Base-by-base conservation (phyloP, 805 yeast species). In the Wickerhamomyces kurtzmanii region DNA sequence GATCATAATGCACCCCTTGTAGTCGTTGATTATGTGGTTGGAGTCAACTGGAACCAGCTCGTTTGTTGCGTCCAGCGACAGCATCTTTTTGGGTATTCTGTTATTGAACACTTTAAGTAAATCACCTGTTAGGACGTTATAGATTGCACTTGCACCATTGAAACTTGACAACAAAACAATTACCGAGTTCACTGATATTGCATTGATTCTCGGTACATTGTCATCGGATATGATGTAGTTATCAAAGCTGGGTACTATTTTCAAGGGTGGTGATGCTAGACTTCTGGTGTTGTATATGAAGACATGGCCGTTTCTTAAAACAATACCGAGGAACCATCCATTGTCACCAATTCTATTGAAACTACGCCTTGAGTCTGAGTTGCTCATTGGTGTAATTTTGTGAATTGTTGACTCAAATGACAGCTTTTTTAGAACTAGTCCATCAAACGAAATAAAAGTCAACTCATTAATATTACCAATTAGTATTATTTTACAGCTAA, bases 321-420 rank as follows among this genome's bases (percentile, higher is more conserved):
- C 18, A 2, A 45, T n/a, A 2, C 40, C 49, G 9, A 47, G 14
- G 22, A 45, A 42, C 12, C 42, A 36, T 5, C 51, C 52, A 33
- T 47, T 51, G n/a, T 30, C 30, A 2, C 52, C 52, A 5, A 48
- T 47, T 6, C 44, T 16, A n/a, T 25, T 29, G 6, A 22, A 4
- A 20, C 38, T 37, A n/a, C 24, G 18, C 1, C 17, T 15, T 4
- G 12, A 10, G 7, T 17, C n/a, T n/a, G n/a, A n/a, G n/a, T n/a
- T n/a, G n/a, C n/a, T n/a, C n/a, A n/a, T n/a, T n/a, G n/a, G n/a
- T n/a, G n/a, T n/a, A n/a, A n/a, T n/a, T n/a, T n/a, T n/a, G n/a
- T n/a, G n/a, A n/a, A n/a, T n/a, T n/a, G n/a, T n/a, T n/a, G n/a
- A n/a, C n/a, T n/a, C n/a, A n/a, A n/a, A n/a, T n/a, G n/a, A n/a